Conservation (phyloP, 345 rosid genomes). For the Lumnitzera littorea region DNA sequence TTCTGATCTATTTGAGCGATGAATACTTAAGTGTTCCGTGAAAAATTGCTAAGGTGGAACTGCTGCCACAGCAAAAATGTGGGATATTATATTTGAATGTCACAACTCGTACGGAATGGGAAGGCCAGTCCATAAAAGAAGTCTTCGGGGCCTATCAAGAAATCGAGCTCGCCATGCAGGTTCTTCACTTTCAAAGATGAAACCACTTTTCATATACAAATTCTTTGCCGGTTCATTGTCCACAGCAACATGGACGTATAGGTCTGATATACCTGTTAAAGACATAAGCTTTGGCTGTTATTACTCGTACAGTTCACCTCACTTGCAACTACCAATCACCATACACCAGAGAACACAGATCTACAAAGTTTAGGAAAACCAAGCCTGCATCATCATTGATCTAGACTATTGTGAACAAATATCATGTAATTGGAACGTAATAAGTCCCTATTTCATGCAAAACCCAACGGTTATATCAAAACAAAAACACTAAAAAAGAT, state of each 20-base stretch:
- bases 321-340: background rate
- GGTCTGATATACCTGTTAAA: constrained; percentile 68
- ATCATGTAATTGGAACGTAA: too few species aligned
- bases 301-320: background rate
- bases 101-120: constrained; percentile 17
- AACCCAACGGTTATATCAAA: too few species aligned
- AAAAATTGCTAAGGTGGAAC: too few species aligned
- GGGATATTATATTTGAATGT: background rate
- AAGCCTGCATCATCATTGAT: too few species aligned
- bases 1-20: too few species aligned
- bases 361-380: too few species aligned
- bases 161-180: constrained; percentile 96
- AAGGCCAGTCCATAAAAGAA: constrained; percentile 66
- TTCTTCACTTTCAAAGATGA: constrained; percentile 57
- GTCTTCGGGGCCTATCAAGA: constrained; percentile 70
- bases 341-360: too few species aligned
- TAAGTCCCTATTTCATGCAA: too few species aligned
- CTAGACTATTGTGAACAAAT: too few species aligned
- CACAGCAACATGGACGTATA: constrained; percentile 85
- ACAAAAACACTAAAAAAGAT: too few species aligned
- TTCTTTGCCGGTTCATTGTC: constrained; percentile 79
- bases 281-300: background rate
- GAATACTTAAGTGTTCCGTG: too few species aligned
- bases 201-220: constrained; percentile 71
- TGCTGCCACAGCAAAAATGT: too few species aligned